A percentile compares a stretch with the other conserved stretches of the same genome.
phyloP scores from a whole-genome alignment of 202 grass and related monocot genomes.

The Brachypodium distachyon region DNA sequence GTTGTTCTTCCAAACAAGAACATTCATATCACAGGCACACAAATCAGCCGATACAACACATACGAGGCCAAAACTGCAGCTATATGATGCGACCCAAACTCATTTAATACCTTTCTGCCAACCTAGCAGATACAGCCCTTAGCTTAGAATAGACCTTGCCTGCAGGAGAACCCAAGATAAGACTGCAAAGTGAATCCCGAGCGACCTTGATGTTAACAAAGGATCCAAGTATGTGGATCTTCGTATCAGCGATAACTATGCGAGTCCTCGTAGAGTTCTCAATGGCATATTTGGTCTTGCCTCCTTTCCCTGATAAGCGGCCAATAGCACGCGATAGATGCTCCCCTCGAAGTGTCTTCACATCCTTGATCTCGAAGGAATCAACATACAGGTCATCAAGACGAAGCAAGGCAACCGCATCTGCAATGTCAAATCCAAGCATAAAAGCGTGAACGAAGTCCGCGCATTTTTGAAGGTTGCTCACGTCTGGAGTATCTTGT shows the following conservation, averaged over 20 bases:
- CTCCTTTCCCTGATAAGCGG: slow-evolving; percentile 74
- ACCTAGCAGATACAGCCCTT: slow-evolving; percentile 65
- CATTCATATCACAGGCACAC: background rate
- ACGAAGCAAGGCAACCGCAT: slow-evolving; percentile 63
- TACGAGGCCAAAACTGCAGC: slow-evolving; percentile 11
- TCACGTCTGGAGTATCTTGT: slow-evolving; percentile 69
- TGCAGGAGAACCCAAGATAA: slow-evolving; percentile 83
- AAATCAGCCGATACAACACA: slow-evolving; percentile 6
- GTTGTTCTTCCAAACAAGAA: background rate
- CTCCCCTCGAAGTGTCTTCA: slow-evolving; percentile 85
- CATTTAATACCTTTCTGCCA: slow-evolving; percentile 54
- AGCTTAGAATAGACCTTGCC: slow-evolving; percentile 93
- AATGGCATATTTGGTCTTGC: slow-evolving; percentile 87
- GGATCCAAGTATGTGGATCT: slow-evolving; percentile 91
- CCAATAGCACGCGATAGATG: slow-evolving; percentile 85
- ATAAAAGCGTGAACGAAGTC: slow-evolving; percentile 91
- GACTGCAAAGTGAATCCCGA: slow-evolving; percentile 73
- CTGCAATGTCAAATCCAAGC: slow-evolving; percentile 79
- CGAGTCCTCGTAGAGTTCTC: slow-evolving; percentile 91
- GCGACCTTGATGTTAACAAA: slow-evolving; percentile 96
- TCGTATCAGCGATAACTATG: slow-evolving; percentile 78
- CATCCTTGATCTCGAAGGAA: slow-evolving; percentile 94
- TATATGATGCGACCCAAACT: background rate
- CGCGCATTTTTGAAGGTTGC: slow-evolving; percentile 73
- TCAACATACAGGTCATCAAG: slow-evolving; percentile 84